These are phyloP conservation scores for Mycena vulgaris DNA, from an alignment of 768 basidiomycete genomes.

Conservation along the genomic window DNA sequence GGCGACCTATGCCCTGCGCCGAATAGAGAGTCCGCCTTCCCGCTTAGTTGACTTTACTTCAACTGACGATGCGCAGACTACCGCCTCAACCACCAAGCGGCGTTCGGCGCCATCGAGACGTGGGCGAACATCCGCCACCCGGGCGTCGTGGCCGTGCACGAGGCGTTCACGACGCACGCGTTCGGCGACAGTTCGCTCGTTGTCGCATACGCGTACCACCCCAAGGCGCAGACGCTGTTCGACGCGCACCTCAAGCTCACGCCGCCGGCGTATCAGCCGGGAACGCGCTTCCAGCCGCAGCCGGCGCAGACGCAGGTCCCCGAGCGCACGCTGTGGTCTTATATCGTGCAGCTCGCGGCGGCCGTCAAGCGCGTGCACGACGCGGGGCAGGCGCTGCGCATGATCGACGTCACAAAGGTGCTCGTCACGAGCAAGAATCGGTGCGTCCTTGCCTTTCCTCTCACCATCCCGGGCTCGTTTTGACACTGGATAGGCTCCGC, in stretches of 20 bases:
- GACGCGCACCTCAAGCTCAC: constrained; percentile 82
- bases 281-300: constrained; percentile 41
- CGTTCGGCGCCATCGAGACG: constrained; percentile 86
- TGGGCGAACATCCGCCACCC: constrained; percentile 93
- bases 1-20: constrained; percentile 79
- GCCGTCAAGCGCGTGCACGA: constrained; percentile 92
- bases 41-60: constrained; percentile 15
- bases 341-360: constrained; percentile 90
- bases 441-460: constrained; percentile 51
- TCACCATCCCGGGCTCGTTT: background rate
- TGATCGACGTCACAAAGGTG: constrained; percentile 90
- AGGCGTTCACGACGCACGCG: constrained; percentile 95
- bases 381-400: constrained; percentile 82
- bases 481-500: constrained; percentile 69
- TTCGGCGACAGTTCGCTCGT: constrained; percentile 96
- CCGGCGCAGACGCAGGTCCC: constrained; percentile 60
- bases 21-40: constrained; percentile 84
- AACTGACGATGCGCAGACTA: constrained; percentile 70
- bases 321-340: constrained; percentile 93
- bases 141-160: constrained; percentile 83
- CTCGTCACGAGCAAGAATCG: constrained; percentile 92
- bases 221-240: constrained; percentile 85
- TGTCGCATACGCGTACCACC: constrained; percentile 91
- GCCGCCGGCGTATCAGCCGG: constrained; percentile 49
- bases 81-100: constrained; percentile 84